Evolutionary conservation across 2,329 filamentous ascomycete genomes (phyloP).

Genomic region (Dendryphion nanum): DNA sequence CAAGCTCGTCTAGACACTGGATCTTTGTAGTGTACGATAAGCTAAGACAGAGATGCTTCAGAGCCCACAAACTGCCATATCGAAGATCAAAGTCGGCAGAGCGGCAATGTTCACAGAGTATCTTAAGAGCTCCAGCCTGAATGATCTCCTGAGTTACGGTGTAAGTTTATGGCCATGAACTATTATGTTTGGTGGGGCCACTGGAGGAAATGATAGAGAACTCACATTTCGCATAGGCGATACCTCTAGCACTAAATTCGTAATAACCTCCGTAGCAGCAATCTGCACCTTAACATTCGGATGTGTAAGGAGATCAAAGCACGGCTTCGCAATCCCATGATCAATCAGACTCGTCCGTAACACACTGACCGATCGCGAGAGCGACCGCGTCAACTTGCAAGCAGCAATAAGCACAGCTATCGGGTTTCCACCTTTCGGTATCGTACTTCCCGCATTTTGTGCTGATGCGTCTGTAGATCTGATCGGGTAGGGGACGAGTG

Average conservation of each 20-base stretch:
- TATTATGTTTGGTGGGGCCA: too few relatives aligned
- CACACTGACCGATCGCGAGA: conserved; percentile 81
- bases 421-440: conserved; percentile 71
- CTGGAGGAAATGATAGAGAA: too few relatives aligned
- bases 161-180: too few relatives aligned
- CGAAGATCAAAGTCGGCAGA: conserved; percentile 76
- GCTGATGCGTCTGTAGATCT: conserved; percentile 24
- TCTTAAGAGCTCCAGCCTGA: conserved; percentile 69
- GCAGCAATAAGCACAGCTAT: conserved; percentile 77
- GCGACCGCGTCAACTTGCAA: conserved; percentile 75
- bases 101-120: conserved; percentile 80
- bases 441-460: neutral
- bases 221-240: conserved; percentile 87
- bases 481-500: conserved; percentile 64
- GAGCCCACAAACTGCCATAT: conserved; percentile 84
- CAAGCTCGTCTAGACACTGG: conserved; percentile 73
- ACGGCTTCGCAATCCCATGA: conserved; percentile 72
- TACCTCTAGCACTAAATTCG: conserved; percentile 83
- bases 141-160: conserved; percentile 71
- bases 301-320: conserved; percentile 74
- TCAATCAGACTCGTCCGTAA: conserved; percentile 86
- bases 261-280: conserved; percentile 79
- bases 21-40: conserved; percentile 72
- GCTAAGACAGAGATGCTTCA: conserved; percentile 84
- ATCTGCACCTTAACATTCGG: conserved; percentile 76